Conservation (phyloP, 2,329 filamentous ascomycete species). For the Fusarium pininemorale region DNA sequence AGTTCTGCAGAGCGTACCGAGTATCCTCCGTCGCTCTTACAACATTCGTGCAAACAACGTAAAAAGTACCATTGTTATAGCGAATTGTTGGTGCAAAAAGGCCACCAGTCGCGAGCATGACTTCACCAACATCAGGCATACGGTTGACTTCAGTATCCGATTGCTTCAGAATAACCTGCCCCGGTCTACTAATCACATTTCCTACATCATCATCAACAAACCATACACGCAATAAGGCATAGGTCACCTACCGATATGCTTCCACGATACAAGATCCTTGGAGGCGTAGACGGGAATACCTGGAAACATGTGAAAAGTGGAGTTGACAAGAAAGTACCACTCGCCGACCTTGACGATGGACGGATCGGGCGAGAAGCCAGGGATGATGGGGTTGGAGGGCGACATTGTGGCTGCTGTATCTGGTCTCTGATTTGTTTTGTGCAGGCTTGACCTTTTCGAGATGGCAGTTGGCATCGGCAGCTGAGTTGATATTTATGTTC, state of each 20-base stretch:
- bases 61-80: neutral
- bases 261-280: constrained; percentile 3
- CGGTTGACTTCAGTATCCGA: constrained; percentile 5
- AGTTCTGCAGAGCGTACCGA: neutral
- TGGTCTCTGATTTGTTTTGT: neutral
- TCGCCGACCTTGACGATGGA: constrained; percentile 14
- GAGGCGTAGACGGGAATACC: constrained; percentile 9
- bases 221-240: too few species aligned
- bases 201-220: too few species aligned
- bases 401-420: neutral
- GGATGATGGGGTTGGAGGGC: constrained; percentile 13
- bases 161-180: neutral
- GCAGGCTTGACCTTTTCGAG: neutral
- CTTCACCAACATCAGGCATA: neutral
- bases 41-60: constrained; percentile 14
- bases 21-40: neutral
- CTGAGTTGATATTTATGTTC: constrained; percentile 5
- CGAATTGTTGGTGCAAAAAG: constrained; percentile 13
- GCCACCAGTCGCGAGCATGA: neutral
- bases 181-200: neutral
- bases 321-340: constrained; percentile 20
- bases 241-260: neutral
- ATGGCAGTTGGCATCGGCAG: neutral
- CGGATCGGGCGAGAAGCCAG: constrained; percentile 17
- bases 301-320: constrained; percentile 21